Evolutionary conservation across 257 asterid species (phyloP), one percentile per base, ranked within the genome.

Genomic region (Ehretia macrophylla): DNA sequence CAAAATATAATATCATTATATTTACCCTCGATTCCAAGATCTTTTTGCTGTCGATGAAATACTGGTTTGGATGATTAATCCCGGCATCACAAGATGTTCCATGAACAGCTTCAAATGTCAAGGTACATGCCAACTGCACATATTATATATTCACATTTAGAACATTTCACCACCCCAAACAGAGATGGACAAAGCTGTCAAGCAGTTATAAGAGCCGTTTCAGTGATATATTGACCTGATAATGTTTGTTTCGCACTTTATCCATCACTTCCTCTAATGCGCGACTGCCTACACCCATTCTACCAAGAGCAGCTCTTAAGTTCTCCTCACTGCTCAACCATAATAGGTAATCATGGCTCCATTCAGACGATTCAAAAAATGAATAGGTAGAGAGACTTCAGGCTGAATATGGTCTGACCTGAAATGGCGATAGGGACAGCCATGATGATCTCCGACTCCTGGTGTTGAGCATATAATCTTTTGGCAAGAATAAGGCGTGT

Each of bases 391-490:
- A 27, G 6, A 27, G 35, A 27, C 35, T 27, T 6, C 35, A 27
- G 35, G 6, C 6, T 27, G 35, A 27, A 27, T 6, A 27, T 27
- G 35, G 35, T 27, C 67, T 77, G 77, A 92, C 99, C 99, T 83
- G 85, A 92, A 86, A 79, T 86, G 96, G 51, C 96, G 91, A 80
- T 79, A 92, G 11, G 97, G 99, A 69, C 99, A 92, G 56, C 97
- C 99, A 64, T 92, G 99, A 69, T 92, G 95, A 78, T 92, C 97
- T 68, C 99, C 99, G 59, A 78, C 91, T 55, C 96, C 90, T 56
- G 99, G 96, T 51, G 90, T 77, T 35, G 91, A 81, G 58, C 75
- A 73, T 75, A 92, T 88, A 63, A 92, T 78, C 82, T 83, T 92
- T 70, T 84, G 95, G 78, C 99, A 92, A 21, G 97, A 86, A 74